Conservation (phyloP, 192 early-diverging fungal genomes). For the Oehlia diaphana region DNA sequence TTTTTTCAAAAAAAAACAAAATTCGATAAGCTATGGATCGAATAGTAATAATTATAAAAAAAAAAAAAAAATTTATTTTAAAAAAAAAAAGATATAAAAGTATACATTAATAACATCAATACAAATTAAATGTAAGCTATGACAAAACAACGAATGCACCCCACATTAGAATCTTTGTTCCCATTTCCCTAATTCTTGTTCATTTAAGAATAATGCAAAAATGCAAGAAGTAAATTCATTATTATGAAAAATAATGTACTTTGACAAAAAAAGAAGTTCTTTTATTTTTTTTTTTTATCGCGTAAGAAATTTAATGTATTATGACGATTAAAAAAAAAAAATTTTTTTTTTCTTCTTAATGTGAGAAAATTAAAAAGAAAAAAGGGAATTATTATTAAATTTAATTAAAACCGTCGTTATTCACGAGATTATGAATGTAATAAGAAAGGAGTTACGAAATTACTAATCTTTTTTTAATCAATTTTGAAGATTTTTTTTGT, state of each 20-base stretch:
- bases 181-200: neutral
- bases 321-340: too few species aligned
- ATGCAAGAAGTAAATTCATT: neutral
- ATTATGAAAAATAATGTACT: neutral
- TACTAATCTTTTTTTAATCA: neutral
- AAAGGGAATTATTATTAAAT: neutral
- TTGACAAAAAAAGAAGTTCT: too few species aligned
- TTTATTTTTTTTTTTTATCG: neutral
- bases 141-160: neutral
- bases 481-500: neutral
- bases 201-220: neutral
- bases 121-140: too few species aligned
- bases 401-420: neutral
- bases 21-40: too few species aligned
- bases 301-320: too few species aligned
- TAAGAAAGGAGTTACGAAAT: neutral
- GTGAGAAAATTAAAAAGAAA: too few species aligned
- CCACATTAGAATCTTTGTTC: neutral
- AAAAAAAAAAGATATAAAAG: too few species aligned
- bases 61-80: too few species aligned
- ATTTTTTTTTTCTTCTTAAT: too few species aligned
- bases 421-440: neutral
- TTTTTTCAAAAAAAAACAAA: too few species aligned
- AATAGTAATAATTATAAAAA: too few species aligned
- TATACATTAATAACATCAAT: too few species aligned